These are phyloP conservation scores for Fusarium tricinctum DNA, from an alignment of 2,329 filamentous ascomycete species.

Conservation along the genomic window DNA sequence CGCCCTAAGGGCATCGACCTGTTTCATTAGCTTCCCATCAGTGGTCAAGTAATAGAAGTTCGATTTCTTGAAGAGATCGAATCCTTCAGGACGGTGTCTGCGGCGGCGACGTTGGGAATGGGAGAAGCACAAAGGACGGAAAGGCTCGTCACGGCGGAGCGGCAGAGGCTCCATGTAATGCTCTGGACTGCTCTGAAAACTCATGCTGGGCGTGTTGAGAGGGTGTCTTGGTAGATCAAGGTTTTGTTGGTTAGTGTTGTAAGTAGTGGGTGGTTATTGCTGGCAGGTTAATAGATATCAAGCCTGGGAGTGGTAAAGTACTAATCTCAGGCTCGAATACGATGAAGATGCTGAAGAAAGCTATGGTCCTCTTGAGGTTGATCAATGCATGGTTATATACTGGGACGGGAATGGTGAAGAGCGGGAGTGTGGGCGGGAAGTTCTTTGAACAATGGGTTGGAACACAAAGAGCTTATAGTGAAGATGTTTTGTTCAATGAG, in stretches of 20 bases:
- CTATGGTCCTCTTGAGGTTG: background rate
- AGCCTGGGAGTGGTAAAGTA: background rate
- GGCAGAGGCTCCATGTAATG: slow-evolving; percentile 24
- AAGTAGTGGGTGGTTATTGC: background rate
- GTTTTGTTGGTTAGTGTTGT: background rate
- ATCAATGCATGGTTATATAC: slow-evolving; percentile 15
- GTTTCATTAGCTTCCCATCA: background rate
- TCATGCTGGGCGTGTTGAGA: background rate
- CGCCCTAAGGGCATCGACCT: background rate
- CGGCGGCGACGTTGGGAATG: slow-evolving; percentile 12
- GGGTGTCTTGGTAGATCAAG: background rate
- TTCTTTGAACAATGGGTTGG: slow-evolving; percentile 20
- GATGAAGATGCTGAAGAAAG: background rate
- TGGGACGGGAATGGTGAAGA: background rate
- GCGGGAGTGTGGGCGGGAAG: background rate
- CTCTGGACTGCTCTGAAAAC: background rate
- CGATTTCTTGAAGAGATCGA: slow-evolving; percentile 3
- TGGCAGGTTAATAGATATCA: background rate
- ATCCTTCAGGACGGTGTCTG: background rate
- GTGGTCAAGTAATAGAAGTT: background rate
- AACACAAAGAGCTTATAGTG: slow-evolving; percentile 11
- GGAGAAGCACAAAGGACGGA: slow-evolving; percentile 1
- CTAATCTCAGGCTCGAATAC: background rate
- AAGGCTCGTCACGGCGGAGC: background rate
- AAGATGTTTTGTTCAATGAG: slow-evolving; percentile 1